These are phyloP conservation scores for Solanum clarkiae DNA, from an alignment of 257 asterid genomes.

Conservation along the genomic window DNA sequence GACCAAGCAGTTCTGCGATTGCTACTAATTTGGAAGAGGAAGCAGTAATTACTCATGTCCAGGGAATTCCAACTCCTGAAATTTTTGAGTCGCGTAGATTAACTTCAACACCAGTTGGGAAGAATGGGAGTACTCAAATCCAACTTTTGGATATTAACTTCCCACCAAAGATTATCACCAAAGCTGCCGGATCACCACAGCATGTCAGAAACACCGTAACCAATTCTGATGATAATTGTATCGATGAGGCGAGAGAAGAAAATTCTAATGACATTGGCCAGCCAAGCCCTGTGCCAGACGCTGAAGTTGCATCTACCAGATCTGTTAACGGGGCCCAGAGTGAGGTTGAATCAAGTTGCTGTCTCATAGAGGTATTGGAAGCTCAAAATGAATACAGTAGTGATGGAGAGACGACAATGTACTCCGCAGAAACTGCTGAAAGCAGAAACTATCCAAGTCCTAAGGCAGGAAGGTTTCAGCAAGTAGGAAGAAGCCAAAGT, in stretches of 20 bases:
- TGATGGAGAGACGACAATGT: slow-evolving; percentile 97
- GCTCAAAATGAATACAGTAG: slow-evolving; percentile 57
- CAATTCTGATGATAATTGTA: slow-evolving; percentile 27
- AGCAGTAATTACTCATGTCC: slow-evolving; percentile 18
- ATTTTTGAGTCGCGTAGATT: slow-evolving; percentile 63
- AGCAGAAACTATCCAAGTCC: slow-evolving; percentile 81
- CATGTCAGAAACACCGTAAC: slow-evolving; percentile 23
- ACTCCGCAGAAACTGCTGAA: slow-evolving; percentile 98
- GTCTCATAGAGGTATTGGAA: slow-evolving; percentile 33
- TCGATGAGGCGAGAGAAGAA: slow-evolving; percentile 16
- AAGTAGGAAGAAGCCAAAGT: slow-evolving; percentile 90
- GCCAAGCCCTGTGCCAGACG: slow-evolving; percentile 26
- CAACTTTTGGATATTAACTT: slow-evolving; percentile 88
- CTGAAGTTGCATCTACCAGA: slow-evolving; percentile 60
- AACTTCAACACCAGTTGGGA: slow-evolving; percentile 37
- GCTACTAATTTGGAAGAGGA: slow-evolving; percentile 24
- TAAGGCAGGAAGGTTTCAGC: slow-evolving; percentile 38
- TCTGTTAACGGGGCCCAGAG: slow-evolving; percentile 70
- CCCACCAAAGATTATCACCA: slow-evolving; percentile 50
- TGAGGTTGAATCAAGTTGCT: slow-evolving; percentile 54
- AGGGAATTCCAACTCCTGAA: slow-evolving; percentile 72
- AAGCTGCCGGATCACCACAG: slow-evolving; percentile 27
- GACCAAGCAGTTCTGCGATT: slow-evolving; percentile 31
- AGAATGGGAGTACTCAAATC: slow-evolving; percentile 39
- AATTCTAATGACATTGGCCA: slow-evolving; percentile 15